phyloP scores from a whole-genome alignment of 2,329 filamentous ascomycete genomes.

The Trichoderma gracile region DNA sequence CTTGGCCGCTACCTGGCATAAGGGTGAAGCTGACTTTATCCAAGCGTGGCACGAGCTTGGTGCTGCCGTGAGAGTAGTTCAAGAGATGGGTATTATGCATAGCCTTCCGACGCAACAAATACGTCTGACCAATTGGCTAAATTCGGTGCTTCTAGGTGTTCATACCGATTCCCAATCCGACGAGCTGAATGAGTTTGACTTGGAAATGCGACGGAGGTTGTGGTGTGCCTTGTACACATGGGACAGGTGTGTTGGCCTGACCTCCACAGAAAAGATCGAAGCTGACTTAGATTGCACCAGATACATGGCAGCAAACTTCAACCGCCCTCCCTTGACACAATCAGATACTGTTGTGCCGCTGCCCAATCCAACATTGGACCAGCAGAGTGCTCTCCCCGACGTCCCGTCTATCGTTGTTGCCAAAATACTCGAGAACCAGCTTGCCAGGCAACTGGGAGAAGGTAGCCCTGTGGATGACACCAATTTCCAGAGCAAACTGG shows the following conservation, averaged over 20 bases:
- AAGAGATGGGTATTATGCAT: constrained; percentile 6
- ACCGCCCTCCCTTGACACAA: constrained; percentile 4
- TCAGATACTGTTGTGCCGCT: background rate
- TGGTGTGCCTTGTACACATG: constrained; percentile 14
- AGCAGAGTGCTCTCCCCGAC: background rate
- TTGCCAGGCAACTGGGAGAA: constrained; percentile 9
- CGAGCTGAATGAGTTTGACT: constrained; percentile 8
- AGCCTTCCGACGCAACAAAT: background rate
- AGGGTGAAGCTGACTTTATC: constrained; percentile 16
- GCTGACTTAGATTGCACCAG: background rate
- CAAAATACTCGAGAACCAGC: constrained; percentile 11
- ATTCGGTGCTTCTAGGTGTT: background rate
- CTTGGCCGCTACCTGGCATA: constrained; percentile 7
- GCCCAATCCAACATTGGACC: constrained; percentile 2
- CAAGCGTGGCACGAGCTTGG: constrained; percentile 17
- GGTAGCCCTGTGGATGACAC: background rate
- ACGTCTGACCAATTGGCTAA: background rate
- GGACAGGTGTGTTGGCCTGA: background rate
- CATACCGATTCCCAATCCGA: background rate
- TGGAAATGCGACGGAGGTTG: constrained; percentile 5
- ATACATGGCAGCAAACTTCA: constrained; percentile 9
- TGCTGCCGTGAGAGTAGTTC: constrained; percentile 4
- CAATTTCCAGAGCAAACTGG: background rate
- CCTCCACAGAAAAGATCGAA: background rate
- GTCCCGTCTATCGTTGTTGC: constrained; percentile 8